Conservation (phyloP, 768 basidiomycete species). For the Suillus paluster region DNA sequence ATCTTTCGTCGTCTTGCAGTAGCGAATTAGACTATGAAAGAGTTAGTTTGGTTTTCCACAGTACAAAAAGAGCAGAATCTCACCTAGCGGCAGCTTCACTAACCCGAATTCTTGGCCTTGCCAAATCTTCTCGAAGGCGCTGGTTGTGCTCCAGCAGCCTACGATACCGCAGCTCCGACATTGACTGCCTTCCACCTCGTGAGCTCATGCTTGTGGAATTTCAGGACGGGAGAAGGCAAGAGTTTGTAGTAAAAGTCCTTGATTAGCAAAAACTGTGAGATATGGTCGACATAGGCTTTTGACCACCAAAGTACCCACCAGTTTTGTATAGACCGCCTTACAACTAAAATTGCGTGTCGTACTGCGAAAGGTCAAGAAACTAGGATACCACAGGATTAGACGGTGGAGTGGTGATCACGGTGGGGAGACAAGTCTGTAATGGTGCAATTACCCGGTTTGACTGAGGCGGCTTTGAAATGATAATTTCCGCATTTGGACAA, state of each 20-base stretch:
- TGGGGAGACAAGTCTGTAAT: slow-evolving; percentile 8
- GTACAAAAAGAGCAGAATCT: slow-evolving; percentile 26
- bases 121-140: slow-evolving; percentile 71
- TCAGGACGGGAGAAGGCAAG: slow-evolving; percentile 3
- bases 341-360: background rate
- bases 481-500: background rate
- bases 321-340: slow-evolving; percentile 6
- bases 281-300: background rate
- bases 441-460: slow-evolving; percentile 8
- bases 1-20: slow-evolving; percentile 76
- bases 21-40: slow-evolving; percentile 62
- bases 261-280: slow-evolving; percentile 12
- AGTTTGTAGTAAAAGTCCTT: slow-evolving; percentile 3
- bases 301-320: background rate
- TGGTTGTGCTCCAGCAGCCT: slow-evolving; percentile 77
- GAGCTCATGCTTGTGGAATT: slow-evolving; percentile 51
- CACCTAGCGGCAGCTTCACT: slow-evolving; percentile 75
- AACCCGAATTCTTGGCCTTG: slow-evolving; percentile 69
- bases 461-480: slow-evolving; percentile 3
- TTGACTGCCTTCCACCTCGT: slow-evolving; percentile 69
- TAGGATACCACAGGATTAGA: slow-evolving; percentile 1
- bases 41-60: slow-evolving; percentile 10
- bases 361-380: background rate
- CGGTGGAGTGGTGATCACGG: slow-evolving; percentile 4
- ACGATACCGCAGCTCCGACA: slow-evolving; percentile 84